Conservation (phyloP, 805 yeast species). For the Suhomyces sp. region DNA sequence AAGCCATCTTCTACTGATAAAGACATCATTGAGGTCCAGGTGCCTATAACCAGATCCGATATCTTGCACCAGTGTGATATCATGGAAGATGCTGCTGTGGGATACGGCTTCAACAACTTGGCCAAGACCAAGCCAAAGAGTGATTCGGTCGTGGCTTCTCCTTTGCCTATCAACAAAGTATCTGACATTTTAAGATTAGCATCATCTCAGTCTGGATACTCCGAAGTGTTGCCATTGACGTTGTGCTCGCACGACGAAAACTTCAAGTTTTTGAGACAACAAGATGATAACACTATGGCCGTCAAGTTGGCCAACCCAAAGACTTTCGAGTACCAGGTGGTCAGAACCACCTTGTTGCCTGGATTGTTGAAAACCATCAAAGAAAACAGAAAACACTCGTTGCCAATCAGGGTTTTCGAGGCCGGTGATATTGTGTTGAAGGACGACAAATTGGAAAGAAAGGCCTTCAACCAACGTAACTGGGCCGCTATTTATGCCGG, state of each 20-base stretch:
- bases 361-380: slow-evolving; percentile 93
- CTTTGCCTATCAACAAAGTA: slow-evolving; percentile 87
- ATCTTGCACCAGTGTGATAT: slow-evolving; percentile 95
- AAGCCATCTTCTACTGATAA: slow-evolving; percentile 44
- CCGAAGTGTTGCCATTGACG: slow-evolving; percentile 93
- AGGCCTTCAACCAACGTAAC: slow-evolving; percentile 86
- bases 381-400: slow-evolving; percentile 92
- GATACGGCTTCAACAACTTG: slow-evolving; percentile 90
- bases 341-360: slow-evolving; percentile 89
- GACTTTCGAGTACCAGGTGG: slow-evolving; percentile 95
- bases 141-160: slow-evolving; percentile 76
- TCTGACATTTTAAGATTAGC: slow-evolving; percentile 89
- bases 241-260: slow-evolving; percentile 96
- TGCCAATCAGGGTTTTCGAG: slow-evolving; percentile 94
- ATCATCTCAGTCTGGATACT: slow-evolving; percentile 92
- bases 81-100: slow-evolving; percentile 97
- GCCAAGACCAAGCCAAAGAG: slow-evolving; percentile 75
- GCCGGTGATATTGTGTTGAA: slow-evolving; percentile 92
- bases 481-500: slow-evolving; percentile 96
- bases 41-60: slow-evolving; percentile 96
- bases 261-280: slow-evolving; percentile 74
- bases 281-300: slow-evolving; percentile 73
- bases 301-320: slow-evolving; percentile 95
- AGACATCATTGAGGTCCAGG: slow-evolving; percentile 57
- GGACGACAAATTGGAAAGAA: slow-evolving; percentile 75